Evolutionary conservation across 1,284 basidiomycete genomes (phyloP), one percentile per base, ranked within the genome.

Genomic region (Inonotus hispidus): DNA sequence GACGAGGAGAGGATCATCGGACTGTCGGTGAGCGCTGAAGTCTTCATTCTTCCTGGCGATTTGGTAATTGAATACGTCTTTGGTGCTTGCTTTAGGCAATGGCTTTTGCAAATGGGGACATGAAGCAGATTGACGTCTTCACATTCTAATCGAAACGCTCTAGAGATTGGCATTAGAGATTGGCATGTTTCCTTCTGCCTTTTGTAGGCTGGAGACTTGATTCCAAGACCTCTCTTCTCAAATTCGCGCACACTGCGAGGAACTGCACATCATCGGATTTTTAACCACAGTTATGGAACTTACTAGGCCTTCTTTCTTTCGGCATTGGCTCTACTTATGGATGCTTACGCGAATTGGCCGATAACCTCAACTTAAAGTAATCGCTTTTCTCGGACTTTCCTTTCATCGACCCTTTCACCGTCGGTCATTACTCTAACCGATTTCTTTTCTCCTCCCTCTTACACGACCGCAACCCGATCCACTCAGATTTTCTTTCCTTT

Each of bases 1-100:
- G 71, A 71, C 57, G 71, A 72, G 43, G 71, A 72, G 60, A 39
- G 71, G 52, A 64, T 73, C 32, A 61, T 73, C 53, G 72, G 72
- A 27, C 63, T 73, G 58, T 71, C 70, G 68, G 72, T 72, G 39
- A 38, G 72, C 13, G n/a, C 37, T 55, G 29, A 0, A 16, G n/a
- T 7, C 21, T 59, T 49, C 25, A n/a, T 47, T 38, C 21, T 46
- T 35, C n/a, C 32, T 7, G 41, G 41, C 25, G 21, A 8, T 11
- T 61, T 7, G 25, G 59, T 29, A 50, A 50, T 35, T 43, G 4
- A 21, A 14, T 21, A 4, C 7, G 25, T 25, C 6, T 11, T 29
- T 43, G 27, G 41, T n/a, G 35, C 2, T 21, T 35, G 41, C 16
- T 23, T 58, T 49, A 61, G 65, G 65, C 59, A 23, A 53, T 66